Base-by-base conservation (phyloP, 2,329 filamentous ascomycete genomes). In the Cladosporium phlei region DNA sequence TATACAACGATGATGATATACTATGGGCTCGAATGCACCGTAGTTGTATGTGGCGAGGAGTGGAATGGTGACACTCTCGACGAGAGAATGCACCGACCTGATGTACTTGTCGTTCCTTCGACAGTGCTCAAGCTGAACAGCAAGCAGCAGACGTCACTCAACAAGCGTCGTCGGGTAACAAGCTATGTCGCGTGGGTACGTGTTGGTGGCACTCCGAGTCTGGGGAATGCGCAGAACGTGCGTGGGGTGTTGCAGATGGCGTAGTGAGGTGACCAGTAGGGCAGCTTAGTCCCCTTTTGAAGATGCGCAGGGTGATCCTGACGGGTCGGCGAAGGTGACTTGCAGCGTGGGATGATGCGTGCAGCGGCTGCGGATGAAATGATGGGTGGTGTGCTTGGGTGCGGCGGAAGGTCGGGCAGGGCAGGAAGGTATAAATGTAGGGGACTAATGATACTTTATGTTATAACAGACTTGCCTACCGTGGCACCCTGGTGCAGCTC, bases 321-420 rank as follows among this genome's bases (percentile, higher is more conserved):
- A 14, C 30, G 33, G 27, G 24, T 40, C 40, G 22, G 17, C 22
- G 29, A 25, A 39, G 49, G 55, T 58, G 54, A 58, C 51, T 52
- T 56, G 58, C 56, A 58, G 58, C 55, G 58, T 58, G 59, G 59
- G 55, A 55, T 59, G 47, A 32, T 32, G 39, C 39, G 32, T 37
- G 32, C 30, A 24, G 32, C 42, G 22, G 32, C 43, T 38, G 25
- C 21, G 32, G 43, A 55, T 64, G 54, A 35, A 19, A 33, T 28
- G 17, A 20, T 9, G 9, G 37, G 24, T 29, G 10, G 25, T 22
- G 17, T 45, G 30, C 42, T 45, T 45, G 42, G 42, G 21, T 29
- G 39, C 37, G 37, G 37, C 25, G 25, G 24, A 29, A 39, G 25
- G 21, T 39, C 37, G 37, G 25, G 37, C 37, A 39, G 37, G 9